These are phyloP conservation scores for Maudiozyma bulderi DNA, from an alignment of 805 yeast species.

Conservation along the genomic window DNA sequence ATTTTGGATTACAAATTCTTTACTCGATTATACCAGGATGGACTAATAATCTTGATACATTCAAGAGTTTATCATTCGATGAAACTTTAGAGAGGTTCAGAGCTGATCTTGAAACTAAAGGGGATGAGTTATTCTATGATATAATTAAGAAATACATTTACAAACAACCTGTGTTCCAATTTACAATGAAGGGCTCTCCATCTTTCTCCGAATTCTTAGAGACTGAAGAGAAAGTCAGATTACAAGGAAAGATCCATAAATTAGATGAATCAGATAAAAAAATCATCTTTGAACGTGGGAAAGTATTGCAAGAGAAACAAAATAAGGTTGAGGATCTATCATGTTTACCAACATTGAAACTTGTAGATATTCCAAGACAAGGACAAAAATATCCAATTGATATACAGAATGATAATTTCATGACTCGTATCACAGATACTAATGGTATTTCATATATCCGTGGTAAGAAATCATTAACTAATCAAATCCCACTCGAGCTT, in stretches of 20 bases:
- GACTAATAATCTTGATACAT: constrained; percentile 73
- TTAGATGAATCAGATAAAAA: constrained; percentile 50
- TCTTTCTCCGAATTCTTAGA: constrained; percentile 42
- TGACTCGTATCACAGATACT: constrained; percentile 52
- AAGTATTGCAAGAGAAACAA: constrained; percentile 52
- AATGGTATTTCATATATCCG: constrained; percentile 75
- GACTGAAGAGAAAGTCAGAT: constrained; percentile 47
- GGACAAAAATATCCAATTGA: constrained; percentile 36
- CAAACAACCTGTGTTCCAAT: constrained; percentile 52
- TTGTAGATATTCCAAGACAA: constrained; percentile 58
- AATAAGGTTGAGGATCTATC: constrained; percentile 61
- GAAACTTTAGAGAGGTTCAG: constrained; percentile 50
- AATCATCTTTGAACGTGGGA: constrained; percentile 50
- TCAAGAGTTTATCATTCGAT: constrained; percentile 58
- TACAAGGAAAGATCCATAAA: constrained; percentile 34
- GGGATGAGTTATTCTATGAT: constrained; percentile 52
- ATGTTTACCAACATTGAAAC: constrained; percentile 67
- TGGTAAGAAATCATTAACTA: constrained; percentile 50
- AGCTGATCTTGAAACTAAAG: constrained; percentile 41
- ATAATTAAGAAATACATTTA: constrained; percentile 47
- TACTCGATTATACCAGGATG: constrained; percentile 74
- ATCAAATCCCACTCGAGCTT: constrained; percentile 47
- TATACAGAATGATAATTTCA: constrained; percentile 20
- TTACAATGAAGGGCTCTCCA: constrained; percentile 64
- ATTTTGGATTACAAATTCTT: constrained; percentile 75